Evolutionary conservation across 2,329 filamentous ascomycete species (phyloP).

Genomic region (Dothistroma septosporum): DNA sequence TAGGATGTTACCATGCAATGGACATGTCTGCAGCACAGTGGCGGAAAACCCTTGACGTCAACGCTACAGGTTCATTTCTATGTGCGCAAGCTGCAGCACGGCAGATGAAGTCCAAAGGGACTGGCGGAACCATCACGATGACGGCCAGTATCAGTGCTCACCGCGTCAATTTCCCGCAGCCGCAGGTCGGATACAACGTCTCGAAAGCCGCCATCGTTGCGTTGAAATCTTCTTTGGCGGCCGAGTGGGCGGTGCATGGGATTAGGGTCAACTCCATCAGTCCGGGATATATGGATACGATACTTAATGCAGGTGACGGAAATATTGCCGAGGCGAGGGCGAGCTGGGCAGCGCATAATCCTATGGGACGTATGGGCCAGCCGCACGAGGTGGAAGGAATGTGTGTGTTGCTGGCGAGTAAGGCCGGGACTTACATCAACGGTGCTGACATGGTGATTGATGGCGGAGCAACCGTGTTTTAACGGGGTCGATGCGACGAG

Average conservation of each 20-base stretch:
- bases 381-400: slow-evolving; percentile 38
- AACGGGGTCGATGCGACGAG: neutral
- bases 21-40: slow-evolving; percentile 58
- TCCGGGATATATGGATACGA: slow-evolving; percentile 74
- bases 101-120: slow-evolving; percentile 51
- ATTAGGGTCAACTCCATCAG: slow-evolving; percentile 67
- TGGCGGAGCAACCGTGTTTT: slow-evolving; percentile 33
- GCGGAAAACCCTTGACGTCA: slow-evolving; percentile 64
- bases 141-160: slow-evolving; percentile 66
- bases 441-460: slow-evolving; percentile 38
- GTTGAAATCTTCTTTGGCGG: slow-evolving; percentile 62
- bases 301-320: slow-evolving; percentile 54
- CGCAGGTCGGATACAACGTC: slow-evolving; percentile 68
- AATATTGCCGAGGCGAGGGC: slow-evolving; percentile 33
- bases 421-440: slow-evolving; percentile 37
- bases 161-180: slow-evolving; percentile 66
- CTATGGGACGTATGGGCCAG: slow-evolving; percentile 39
- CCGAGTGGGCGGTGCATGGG: slow-evolving; percentile 68
- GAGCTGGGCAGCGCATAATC: slow-evolving; percentile 35
- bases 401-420: slow-evolving; percentile 36
- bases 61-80: slow-evolving; percentile 66
- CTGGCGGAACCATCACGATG: slow-evolving; percentile 61
- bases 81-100: slow-evolving; percentile 61
- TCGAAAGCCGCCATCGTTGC: slow-evolving; percentile 64
- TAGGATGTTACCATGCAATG: slow-evolving; percentile 58